A percentile compares a stretch with the other conserved stretches of the same genome.
Conservation (phyloP, 2,329 filamentous ascomycete species). For the Trichoderma afroharzianum region DNA sequence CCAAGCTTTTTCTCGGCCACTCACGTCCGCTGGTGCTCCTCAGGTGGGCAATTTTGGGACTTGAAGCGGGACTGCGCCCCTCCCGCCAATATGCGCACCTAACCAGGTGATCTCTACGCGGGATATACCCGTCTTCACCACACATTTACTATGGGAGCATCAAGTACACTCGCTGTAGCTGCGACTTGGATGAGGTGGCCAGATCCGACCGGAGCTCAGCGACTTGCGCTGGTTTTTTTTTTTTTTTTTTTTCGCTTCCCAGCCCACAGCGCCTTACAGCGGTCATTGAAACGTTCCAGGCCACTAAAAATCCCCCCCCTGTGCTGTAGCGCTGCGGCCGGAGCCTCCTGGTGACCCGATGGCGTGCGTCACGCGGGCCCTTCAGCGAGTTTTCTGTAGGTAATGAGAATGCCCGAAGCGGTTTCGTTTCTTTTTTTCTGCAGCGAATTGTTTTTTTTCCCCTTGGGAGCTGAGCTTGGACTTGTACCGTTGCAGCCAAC, state of each 20-base stretch:
- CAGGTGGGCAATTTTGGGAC: neutral
- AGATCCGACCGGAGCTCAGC: slow-evolving; percentile 9
- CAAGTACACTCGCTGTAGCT: fast-evolving
- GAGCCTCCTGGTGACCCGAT: slow-evolving; percentile 16
- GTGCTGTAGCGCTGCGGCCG: neutral
- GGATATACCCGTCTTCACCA: neutral
- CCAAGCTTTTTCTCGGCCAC: neutral
- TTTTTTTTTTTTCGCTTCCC: neutral
- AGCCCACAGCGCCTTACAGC: neutral
- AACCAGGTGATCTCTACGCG: neutral
- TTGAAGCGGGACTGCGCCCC: neutral
- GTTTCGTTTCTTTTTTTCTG: neutral
- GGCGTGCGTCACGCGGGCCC: slow-evolving; percentile 17
- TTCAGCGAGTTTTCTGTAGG: slow-evolving; percentile 17
- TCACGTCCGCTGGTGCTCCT: neutral
- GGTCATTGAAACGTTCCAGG: neutral
- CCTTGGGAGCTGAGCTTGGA: neutral
- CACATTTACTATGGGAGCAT: fast-evolving
- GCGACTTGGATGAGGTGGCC: neutral
- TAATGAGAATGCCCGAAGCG: slow-evolving; percentile 16
- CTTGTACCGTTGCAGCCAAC: neutral
- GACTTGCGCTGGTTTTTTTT: neutral
- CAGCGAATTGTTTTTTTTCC: neutral
- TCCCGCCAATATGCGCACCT: neutral
- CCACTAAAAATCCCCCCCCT: neutral